Conservation (phyloP, 2,329 filamentous ascomycete genomes). For the Scedosporium apiospermum region DNA sequence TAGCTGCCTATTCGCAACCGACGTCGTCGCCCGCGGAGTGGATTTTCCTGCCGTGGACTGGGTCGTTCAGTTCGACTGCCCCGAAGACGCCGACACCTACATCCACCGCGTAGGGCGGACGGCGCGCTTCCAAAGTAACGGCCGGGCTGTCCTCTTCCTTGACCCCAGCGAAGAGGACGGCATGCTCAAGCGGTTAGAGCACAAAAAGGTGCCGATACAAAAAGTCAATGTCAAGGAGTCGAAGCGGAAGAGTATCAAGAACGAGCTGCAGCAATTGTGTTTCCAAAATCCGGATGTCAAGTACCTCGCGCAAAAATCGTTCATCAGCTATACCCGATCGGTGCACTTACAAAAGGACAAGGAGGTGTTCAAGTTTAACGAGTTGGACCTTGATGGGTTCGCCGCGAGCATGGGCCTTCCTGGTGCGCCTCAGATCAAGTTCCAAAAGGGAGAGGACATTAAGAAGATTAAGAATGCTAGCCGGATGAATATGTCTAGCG, state of each 20-base stretch:
- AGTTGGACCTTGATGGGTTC: constrained; percentile 77
- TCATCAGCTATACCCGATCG: constrained; percentile 80
- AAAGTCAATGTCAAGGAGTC: constrained; percentile 78
- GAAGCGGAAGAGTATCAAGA: constrained; percentile 79
- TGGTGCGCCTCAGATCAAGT: constrained; percentile 86
- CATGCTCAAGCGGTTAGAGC: constrained; percentile 77
- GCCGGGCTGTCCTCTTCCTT: constrained; percentile 80
- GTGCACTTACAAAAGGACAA: constrained; percentile 86
- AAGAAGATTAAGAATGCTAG: constrained; percentile 84
- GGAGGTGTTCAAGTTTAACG: constrained; percentile 76
- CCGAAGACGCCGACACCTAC: constrained; percentile 94
- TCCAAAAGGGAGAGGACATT: constrained; percentile 79
- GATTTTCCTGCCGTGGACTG: constrained; percentile 97
- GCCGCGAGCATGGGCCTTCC: constrained; percentile 80
- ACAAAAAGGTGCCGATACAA: constrained; percentile 83
- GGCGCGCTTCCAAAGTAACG: constrained; percentile 82
- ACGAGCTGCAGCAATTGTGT: constrained; percentile 85
- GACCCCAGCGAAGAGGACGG: constrained; percentile 86
- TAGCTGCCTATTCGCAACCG: constrained; percentile 87
- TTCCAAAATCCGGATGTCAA: constrained; percentile 93
- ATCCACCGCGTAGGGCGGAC: constrained; percentile 94
- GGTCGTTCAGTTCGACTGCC: constrained; percentile 97
- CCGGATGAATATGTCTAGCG: constrained; percentile 54
- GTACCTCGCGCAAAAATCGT: constrained; percentile 92
- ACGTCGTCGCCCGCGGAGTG: constrained; percentile 86